These are phyloP conservation scores for Themeda triandra DNA, from an alignment of 176 grass and related monocot genomes.

Conservation along the genomic window DNA sequence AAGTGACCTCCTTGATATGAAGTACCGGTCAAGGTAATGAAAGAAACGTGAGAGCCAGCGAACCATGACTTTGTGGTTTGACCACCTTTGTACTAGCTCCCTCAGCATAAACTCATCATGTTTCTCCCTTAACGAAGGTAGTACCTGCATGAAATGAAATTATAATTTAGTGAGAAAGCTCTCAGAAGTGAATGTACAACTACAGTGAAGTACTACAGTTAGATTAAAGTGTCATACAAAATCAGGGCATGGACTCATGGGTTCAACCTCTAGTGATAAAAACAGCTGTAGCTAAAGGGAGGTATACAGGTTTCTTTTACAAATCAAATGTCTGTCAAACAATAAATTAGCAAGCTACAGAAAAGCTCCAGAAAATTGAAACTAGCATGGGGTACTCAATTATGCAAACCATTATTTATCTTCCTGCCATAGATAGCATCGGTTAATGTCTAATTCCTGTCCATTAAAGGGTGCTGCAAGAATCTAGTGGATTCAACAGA, in stretches of 20 bases:
- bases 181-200: neutral
- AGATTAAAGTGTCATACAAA: neutral
- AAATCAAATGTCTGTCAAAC: neutral
- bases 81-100: conserved; percentile 83
- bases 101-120: conserved; percentile 90
- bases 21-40: conserved; percentile 90
- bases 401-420: neutral
- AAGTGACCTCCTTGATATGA: conserved; percentile 70
- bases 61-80: conserved; percentile 95
- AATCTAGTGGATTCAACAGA: neutral
- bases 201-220: neutral
- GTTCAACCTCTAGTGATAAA: neutral
- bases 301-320: neutral
- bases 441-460: neutral
- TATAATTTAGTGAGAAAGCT: neutral
- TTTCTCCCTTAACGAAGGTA: conserved; percentile 89
- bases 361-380: neutral
- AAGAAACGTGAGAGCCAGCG: conserved; percentile 91
- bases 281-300: neutral
- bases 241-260: neutral
- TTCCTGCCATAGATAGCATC: neutral
- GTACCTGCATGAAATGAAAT: conserved; percentile 49
- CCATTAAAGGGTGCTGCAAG: neutral
- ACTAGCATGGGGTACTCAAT: neutral
- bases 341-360: neutral